phyloP scores from a whole-genome alignment of 1,139 yeast species.

The Magnusiomyces sp. region DNA sequence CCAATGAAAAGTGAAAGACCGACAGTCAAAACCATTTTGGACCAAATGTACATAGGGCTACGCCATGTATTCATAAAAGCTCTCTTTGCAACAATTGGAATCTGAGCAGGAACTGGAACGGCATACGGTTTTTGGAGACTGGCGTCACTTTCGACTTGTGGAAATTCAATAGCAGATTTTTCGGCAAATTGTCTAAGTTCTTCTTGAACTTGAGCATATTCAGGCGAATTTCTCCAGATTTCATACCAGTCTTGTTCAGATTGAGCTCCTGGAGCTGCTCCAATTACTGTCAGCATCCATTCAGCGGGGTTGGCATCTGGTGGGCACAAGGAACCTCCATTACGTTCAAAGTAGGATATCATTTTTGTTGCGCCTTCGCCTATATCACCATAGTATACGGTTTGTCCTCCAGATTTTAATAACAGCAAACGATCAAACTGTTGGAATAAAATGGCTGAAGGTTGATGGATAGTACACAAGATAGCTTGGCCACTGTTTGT shows the following conservation, averaged over 20 bases:
- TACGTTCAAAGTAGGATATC: constrained; percentile 52
- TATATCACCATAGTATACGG: constrained; percentile 70
- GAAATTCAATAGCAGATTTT: too few relatives aligned
- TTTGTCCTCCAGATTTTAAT: constrained; percentile 59
- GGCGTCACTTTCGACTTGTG: too few relatives aligned
- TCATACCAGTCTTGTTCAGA: too few relatives aligned
- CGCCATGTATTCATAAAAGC: constrained; percentile 64
- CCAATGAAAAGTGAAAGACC: constrained; percentile 58
- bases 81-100: constrained; percentile 41
- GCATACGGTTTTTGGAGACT: too few relatives aligned
- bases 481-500: too few relatives aligned
- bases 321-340: constrained; percentile 60
- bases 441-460: too few relatives aligned
- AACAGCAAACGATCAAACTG: too few relatives aligned
- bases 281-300: constrained; percentile 65
- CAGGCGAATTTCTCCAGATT: constrained; percentile 51
- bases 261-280: constrained; percentile 75
- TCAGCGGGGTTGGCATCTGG: constrained; percentile 62
- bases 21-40: constrained; percentile 49
- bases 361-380: constrained; percentile 51
- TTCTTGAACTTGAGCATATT: constrained; percentile 35
- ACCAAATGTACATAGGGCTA: constrained; percentile 63
- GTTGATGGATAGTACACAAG: too few relatives aligned
- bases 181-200: constrained; percentile 26
- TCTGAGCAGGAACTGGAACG: constrained; percentile 45